These are phyloP conservation scores for Fomitopsis serialis DNA, from an alignment of 768 basidiomycete species.

Conservation along the genomic window DNA sequence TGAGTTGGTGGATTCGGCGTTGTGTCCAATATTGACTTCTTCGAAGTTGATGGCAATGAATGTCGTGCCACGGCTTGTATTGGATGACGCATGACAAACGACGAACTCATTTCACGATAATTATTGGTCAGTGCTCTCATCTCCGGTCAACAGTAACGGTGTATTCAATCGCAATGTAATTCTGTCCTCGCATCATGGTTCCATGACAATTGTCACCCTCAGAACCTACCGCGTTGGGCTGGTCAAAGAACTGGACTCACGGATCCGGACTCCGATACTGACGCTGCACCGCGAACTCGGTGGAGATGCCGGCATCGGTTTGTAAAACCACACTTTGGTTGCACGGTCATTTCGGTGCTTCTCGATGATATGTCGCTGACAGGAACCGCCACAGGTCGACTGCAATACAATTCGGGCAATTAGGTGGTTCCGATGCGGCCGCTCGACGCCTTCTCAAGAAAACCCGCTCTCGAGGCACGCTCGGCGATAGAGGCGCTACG, in stretches of 20 bases:
- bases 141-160: not conserved
- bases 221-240: not conserved
- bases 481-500: not conserved
- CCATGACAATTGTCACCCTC: too few species aligned
- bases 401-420: too few species aligned
- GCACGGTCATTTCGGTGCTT: not conserved
- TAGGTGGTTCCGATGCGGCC: too few species aligned
- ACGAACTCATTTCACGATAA: not conserved
- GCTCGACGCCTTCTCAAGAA: too few species aligned
- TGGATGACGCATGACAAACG: constrained; percentile 16
- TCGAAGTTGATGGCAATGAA: constrained; percentile 20
- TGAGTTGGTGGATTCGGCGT: constrained; percentile 25
- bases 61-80: constrained; percentile 19
- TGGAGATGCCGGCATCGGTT: too few species aligned
- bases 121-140: not conserved
- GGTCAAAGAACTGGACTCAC: not conserved
- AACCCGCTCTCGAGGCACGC: not conserved
- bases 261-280: not conserved
- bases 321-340: not conserved
- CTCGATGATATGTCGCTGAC: not conserved
- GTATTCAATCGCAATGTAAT: not conserved
- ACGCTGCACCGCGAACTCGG: too few species aligned
- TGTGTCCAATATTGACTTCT: not conserved
- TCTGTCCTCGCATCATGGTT: not conserved
- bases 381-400: not conserved